Evolutionary conservation across 129 eudicot genomes (phyloP), one percentile per base, ranked within the genome.

Genomic region (Artemisia annua): DNA sequence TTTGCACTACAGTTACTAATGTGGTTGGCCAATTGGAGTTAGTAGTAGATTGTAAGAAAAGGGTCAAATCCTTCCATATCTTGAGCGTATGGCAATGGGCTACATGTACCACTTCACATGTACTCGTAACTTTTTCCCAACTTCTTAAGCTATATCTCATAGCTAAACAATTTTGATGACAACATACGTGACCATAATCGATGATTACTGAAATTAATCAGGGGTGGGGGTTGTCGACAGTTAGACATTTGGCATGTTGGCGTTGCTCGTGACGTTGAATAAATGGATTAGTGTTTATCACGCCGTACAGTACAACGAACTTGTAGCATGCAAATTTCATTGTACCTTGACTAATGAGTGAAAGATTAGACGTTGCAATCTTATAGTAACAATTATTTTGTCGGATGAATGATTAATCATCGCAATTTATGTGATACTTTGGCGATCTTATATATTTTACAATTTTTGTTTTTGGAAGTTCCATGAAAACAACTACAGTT

Each of bases 41-140:
- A 53, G 66, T 20, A 69, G 71, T 77, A 61, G 71, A 39, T 61
- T 43, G 5, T 62, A 77, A 77, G 81, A 77, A 77, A 77, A 64
- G 71, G 26, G 43, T 22, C 50, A 39, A 18, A 43, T 30, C 51
- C 5, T 53, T 58, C 49, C 54, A 48, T 58, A 48, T 35, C 75
- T 60, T 73, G 56, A 43, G 76, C 57, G 26, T 57, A 58, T 71
- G 44, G 76, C 76, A 71, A 57, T 58, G 2, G 46, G 48, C 49
- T 16, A 6, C 32, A 30, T 70, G 35, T 55, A 69, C 13, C 50
- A 51, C 60, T 67, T 53, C 11, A 28, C n/a, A n/a, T n/a, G n/a
- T n/a, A n/a, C 10, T 43, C 43, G 69, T 43, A 64, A 64, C 43
- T 22, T 22, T 52, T 53, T 39, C 46, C 2, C n/a, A 5, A 9